Base-by-base conservation (phyloP, 2,329 filamentous ascomycete species). In the Pseudocercospora eumusae region DNA sequence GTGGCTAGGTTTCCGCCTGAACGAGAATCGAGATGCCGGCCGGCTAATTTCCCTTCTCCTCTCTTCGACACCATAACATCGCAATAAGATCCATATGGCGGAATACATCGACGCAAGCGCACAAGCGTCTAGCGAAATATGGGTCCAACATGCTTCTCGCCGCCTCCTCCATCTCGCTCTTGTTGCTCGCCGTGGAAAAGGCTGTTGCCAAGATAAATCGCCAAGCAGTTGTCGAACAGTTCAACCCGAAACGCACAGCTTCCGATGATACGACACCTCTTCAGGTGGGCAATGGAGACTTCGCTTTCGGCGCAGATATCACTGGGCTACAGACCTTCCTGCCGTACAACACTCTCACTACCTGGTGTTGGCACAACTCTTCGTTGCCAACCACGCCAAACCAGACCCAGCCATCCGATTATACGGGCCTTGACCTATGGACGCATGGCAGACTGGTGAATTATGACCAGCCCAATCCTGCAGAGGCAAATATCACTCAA, bases 381-480 rank as follows among this genome's bases (percentile, higher is more conserved):
- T 52, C 47, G 8, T 52, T 52, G 47, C 47, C 47, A 9, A 52
- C 47, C 23, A 52, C 47, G 47, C 47, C 47, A 52, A 52, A 52
- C 23, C 47, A 52, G 23, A 52, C 47, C n/a, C 21, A 52, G 4
- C 47, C 47, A 15, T 52, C 47, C 15, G 47, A 52, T 25, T 52
- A 27, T 11, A 52, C 47, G 2, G 47, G 47, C 23, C 15, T 52
- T 6, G 23, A 52, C n/a, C 23, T 25, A 18, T 25, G 21, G 47
- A 52, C 47, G 20, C 47, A 52, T 28, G 47, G 47, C 15, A 52
- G 47, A n/a, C 47, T 52, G 11, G 47, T 52, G 2, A 52, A 52
- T 6, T 52, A 52, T 28, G 23, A 52, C 4, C 47, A 52, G 47
- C 47, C 47, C 23, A 52, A 52, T 25, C 47, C 47, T 15, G 13